These are phyloP conservation scores for Hypoxylon fuscum DNA, from an alignment of 495 filamentous ascomycete genomes.

Conservation along the genomic window DNA sequence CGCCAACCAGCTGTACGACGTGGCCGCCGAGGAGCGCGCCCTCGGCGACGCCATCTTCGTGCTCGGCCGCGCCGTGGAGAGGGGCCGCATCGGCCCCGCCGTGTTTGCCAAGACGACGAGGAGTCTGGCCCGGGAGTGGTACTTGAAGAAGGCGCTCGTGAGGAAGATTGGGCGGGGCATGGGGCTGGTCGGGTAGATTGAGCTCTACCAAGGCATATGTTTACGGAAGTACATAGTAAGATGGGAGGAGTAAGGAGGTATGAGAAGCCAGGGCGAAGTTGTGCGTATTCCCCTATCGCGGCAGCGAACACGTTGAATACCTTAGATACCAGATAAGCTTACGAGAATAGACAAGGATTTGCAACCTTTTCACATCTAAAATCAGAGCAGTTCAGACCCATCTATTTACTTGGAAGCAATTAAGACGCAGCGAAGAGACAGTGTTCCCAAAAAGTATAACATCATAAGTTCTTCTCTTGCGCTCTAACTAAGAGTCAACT, in stretches of 20 bases:
- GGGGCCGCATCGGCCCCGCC: conserved; percentile 79
- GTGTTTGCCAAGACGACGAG: conserved; percentile 87
- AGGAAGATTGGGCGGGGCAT: conserved; percentile 89
- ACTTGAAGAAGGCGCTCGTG: conserved; percentile 86
- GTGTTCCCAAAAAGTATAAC: too few relatives aligned
- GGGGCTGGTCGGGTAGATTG: conserved; percentile 57
- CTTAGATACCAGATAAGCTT: not conserved
- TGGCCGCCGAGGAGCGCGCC: conserved; percentile 85
- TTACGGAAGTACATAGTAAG: too few relatives aligned
- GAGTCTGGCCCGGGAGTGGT: conserved; percentile 85
- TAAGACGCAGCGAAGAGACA: too few relatives aligned
- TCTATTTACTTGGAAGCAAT: too few relatives aligned
- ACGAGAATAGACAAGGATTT: too few relatives aligned
- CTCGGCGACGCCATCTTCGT: conserved; percentile 87
- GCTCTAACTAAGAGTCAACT: conserved; percentile 27
- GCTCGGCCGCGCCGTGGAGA: conserved; percentile 81
- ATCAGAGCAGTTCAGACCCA: too few relatives aligned
- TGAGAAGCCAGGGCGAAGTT: too few relatives aligned
- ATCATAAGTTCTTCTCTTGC: conserved; percentile 12
- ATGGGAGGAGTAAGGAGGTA: too few relatives aligned
- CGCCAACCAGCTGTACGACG: conserved; percentile 87
- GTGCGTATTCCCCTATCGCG: too few relatives aligned
- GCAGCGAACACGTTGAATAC: not conserved
- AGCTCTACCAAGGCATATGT: too few relatives aligned
- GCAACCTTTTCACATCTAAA: too few relatives aligned